These are phyloP conservation scores for Mortierella alpina DNA, from an alignment of 192 early-diverging fungal species.

Conservation along the genomic window DNA sequence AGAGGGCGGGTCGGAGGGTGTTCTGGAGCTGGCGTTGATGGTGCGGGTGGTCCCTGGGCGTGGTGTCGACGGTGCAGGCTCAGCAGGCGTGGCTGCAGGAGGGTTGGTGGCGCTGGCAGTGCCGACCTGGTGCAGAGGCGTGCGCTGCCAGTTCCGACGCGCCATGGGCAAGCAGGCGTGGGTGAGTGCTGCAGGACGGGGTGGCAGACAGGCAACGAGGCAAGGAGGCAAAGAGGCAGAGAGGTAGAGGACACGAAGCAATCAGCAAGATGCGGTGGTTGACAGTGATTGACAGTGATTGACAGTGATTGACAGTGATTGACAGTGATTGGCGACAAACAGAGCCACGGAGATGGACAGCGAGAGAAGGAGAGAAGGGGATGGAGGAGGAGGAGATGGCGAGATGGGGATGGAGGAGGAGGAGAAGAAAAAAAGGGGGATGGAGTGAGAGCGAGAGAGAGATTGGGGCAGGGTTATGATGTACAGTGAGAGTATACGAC, in stretches of 20 bases:
- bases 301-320: not conserved
- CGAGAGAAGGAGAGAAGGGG: not conserved
- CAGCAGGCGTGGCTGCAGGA: not conserved
- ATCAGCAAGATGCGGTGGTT: too few species aligned
- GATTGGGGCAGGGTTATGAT: not conserved
- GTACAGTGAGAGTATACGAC: too few species aligned
- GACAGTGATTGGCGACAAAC: not conserved
- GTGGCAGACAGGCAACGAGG: not conserved
- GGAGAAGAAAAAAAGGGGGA: not conserved
- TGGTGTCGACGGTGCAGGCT: not conserved
- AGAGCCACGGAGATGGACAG: not conserved
- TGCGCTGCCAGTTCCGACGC: constrained; percentile 25
- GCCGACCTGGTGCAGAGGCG: constrained; percentile 14
- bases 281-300: not conserved
- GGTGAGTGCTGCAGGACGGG: not conserved
- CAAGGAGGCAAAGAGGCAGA: not conserved
- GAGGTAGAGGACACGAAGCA: not conserved
- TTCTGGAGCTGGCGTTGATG: constrained; percentile 5
- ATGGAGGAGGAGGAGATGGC: not conserved
- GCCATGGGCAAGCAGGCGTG: not conserved
- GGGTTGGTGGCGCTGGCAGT: not conserved
- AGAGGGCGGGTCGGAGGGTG: constrained; percentile 15
- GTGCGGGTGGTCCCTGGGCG: constrained; percentile 4
- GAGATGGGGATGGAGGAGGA: not conserved
- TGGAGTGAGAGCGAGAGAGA: constrained; percentile 1